Evolutionary conservation across 1,284 basidiomycete genomes (phyloP).

Genomic region (Melampsora larici-populina): DNA sequence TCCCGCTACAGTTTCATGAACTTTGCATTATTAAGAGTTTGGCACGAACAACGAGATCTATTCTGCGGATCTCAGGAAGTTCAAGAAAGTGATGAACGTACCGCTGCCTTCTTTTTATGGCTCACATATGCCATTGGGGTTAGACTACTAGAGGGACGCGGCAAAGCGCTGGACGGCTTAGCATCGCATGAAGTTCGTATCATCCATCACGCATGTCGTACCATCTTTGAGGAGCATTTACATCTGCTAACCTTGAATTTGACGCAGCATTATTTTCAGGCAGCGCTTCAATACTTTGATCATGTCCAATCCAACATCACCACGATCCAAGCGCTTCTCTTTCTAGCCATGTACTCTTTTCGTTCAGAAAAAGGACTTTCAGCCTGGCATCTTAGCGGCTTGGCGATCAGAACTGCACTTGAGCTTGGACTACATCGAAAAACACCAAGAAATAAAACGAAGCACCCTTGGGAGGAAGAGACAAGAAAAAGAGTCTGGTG

Average conservation of each 20-base stretch:
- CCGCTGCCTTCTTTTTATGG: constrained; percentile 38
- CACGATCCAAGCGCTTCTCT: constrained; percentile 38
- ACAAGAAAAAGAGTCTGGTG: constrained; percentile 40
- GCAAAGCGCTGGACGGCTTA: constrained; percentile 9
- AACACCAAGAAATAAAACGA: constrained; percentile 4
- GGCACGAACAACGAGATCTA: constrained; percentile 18
- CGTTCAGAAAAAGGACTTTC: constrained; percentile 28
- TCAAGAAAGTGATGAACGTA: constrained; percentile 6
- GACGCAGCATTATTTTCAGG: constrained; percentile 32
- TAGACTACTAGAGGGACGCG: constrained; percentile 22
- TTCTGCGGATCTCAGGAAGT: constrained; percentile 15
- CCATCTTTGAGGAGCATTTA: not conserved
- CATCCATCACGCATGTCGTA: not conserved
- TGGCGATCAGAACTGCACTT: constrained; percentile 38
- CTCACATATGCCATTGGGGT: constrained; percentile 33
- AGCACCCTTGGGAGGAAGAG: constrained; percentile 22
- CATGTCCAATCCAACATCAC: constrained; percentile 37
- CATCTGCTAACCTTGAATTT: not conserved
- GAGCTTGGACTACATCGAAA: constrained; percentile 40
- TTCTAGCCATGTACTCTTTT: constrained; percentile 42
- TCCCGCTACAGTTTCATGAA: constrained; percentile 34
- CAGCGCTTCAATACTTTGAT: constrained; percentile 40
- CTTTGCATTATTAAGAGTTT: constrained; percentile 14
- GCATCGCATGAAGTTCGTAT: constrained; percentile 33
- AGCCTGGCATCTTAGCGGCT: constrained; percentile 35